phyloP scores from a whole-genome alignment of 202 grass and related monocot species.

The Elaeis oleifera region DNA sequence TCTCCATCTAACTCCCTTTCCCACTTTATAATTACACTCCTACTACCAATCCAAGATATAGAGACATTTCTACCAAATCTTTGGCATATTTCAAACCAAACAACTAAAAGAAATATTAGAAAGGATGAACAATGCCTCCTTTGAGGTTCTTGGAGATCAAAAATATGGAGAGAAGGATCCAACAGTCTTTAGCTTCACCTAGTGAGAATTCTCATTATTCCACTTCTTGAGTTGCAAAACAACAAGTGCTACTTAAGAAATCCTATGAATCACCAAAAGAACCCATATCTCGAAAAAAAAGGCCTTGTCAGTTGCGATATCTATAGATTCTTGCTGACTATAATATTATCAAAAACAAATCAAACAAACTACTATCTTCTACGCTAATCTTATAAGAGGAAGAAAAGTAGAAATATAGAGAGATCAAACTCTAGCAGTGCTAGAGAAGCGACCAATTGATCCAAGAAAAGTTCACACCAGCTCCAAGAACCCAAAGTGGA shows the following conservation, averaged over 20 bases:
- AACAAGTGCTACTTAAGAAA: not conserved
- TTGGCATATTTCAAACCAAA: not conserved
- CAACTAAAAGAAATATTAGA: not conserved
- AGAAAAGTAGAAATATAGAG: not conserved
- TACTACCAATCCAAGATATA: not conserved
- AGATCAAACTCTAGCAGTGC: not conserved
- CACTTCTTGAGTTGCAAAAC: too few relatives aligned
- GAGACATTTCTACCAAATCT: not conserved
- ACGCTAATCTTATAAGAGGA: too few relatives aligned
- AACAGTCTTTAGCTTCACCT: not conserved
- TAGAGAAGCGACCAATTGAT: not conserved
- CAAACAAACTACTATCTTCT: too few relatives aligned
- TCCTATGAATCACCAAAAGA: too few relatives aligned
- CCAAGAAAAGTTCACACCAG: not conserved
- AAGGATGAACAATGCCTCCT: not conserved
- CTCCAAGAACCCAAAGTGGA: not conserved
- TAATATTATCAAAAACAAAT: too few relatives aligned
- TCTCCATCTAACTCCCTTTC: constrained; percentile 23
- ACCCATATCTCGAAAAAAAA: too few relatives aligned
- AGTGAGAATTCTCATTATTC: not conserved
- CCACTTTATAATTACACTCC: not conserved
- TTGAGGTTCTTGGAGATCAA: not conserved
- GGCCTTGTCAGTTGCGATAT: too few relatives aligned
- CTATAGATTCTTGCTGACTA: too few relatives aligned
- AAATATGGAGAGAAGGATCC: not conserved